phyloP scores from a whole-genome alignment of 2,329 filamentous ascomycete genomes.

The Botrytis elliptica region DNA sequence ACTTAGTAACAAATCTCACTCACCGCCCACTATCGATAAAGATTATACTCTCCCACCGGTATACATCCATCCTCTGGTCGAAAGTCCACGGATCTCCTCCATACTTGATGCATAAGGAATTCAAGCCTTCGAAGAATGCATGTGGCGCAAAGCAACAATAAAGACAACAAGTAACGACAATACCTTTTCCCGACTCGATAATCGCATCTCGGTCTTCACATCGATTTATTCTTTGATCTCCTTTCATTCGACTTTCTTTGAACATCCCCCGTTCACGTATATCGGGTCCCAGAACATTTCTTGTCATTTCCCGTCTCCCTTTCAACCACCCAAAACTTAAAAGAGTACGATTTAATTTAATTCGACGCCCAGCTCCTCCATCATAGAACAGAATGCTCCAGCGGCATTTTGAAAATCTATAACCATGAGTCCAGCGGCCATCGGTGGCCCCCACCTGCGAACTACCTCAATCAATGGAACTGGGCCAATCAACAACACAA shows the following conservation, averaged over 20 bases:
- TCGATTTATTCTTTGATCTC: slow-evolving; percentile 7
- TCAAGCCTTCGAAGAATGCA: slow-evolving; percentile 21
- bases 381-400: slow-evolving; percentile 29
- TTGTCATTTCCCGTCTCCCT: background rate
- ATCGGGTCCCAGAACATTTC: background rate
- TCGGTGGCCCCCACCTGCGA: slow-evolving; percentile 31
- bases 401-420: slow-evolving; percentile 13
- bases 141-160: slow-evolving; percentile 18
- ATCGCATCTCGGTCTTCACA: background rate
- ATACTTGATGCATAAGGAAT: slow-evolving; percentile 17
- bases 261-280: slow-evolving; percentile 8
- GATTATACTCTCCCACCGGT: background rate
- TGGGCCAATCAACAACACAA: slow-evolving; percentile 29
- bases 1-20: background rate
- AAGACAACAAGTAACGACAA: slow-evolving; percentile 21
- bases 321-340: slow-evolving; percentile 10
- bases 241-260: slow-evolving; percentile 15
- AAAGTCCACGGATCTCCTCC: background rate
- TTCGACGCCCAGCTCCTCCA: background rate
- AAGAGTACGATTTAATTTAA: slow-evolving; percentile 4
- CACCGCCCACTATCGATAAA: slow-evolving; percentile 7
- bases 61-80: background rate
- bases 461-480: slow-evolving; percentile 31
- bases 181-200: background rate
- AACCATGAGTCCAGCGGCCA: slow-evolving; percentile 38